Evolutionary conservation across 2,329 filamentous ascomycete species (phyloP), one percentile per base, ranked within the genome.

Genomic region (Diaporthe batatas): DNA sequence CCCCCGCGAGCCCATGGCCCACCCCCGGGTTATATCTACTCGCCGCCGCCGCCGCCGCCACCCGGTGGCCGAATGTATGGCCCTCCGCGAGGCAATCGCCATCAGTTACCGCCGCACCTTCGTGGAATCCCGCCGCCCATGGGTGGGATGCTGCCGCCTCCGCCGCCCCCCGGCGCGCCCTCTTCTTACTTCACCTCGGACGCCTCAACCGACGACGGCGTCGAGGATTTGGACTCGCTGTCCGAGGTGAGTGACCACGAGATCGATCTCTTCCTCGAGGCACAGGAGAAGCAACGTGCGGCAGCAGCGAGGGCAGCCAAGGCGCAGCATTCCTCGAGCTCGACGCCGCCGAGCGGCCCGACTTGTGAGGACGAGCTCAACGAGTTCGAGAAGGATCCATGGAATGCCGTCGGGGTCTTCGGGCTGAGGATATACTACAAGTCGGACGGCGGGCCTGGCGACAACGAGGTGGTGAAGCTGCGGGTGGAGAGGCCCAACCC

Each of bases 381-480:
- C 73, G 85, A 88, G 71, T 86, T 85, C 44, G 86, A 88, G 76
- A 82, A 81, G 42, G 86, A 90, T 36, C 86, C 88, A 0, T 92
- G 90, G 90, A 91, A 91, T 77, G 89, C 90, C 0, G 84, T 91
- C 14, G 88, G 85, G 21, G 88, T 91, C 18, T 85, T 91, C 0
- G 89, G 90, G 0, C 80, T 92, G 71, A 85, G 89, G 25, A 85
- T 92, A 8, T 91, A 91, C 78, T 86, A 88, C 79, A 86, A 86
- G 75, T 81, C 79, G 10, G 70, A 68, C 14, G 73, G 62, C 21
- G 75, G 51, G 3, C 44, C 47, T 21, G 73, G 49, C n/a, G 73
- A 71, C 16, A 36, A 70, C 53, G 73, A 77, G 69, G 65, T 77
- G 18, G 78, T 81, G 16, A 78, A 74, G 75, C 39, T 81, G 67